Conservation (phyloP, 805 yeast genomes). For the Saturnispora saitoi region DNA sequence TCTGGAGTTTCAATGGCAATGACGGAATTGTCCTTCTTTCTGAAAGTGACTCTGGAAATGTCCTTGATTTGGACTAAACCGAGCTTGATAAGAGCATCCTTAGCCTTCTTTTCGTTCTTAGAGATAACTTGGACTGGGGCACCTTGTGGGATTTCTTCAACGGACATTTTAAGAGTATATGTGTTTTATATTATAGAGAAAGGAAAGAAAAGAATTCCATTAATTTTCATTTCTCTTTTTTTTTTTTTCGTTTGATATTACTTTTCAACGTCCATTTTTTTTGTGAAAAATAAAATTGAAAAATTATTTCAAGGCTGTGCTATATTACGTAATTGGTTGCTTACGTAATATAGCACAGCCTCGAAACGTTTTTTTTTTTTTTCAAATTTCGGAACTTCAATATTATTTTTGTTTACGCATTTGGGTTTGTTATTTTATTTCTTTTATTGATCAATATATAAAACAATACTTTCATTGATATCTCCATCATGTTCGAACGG, state of each 20-base stretch:
- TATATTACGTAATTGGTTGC: background rate
- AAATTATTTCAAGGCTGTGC: background rate
- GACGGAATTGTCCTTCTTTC: slow-evolving; percentile 84
- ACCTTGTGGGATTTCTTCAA: slow-evolving; percentile 60
- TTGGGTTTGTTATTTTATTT: background rate
- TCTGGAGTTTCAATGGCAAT: slow-evolving; percentile 91
- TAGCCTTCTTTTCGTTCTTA: slow-evolving; percentile 93
- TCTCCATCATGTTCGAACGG: slow-evolving; percentile 3
- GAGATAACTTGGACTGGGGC: slow-evolving; percentile 74
- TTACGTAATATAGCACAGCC: too few relatives aligned
- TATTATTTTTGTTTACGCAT: background rate
- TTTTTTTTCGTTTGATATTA: background rate
- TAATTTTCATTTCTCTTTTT: background rate
- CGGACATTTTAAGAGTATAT: slow-evolving; percentile 20
- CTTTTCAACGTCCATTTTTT: background rate
- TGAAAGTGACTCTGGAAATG: slow-evolving; percentile 91
- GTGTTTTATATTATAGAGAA: background rate
- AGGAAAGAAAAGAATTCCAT: background rate
- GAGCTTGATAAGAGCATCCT: slow-evolving; percentile 79
- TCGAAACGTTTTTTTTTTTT: too few relatives aligned
- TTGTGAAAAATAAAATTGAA: too few relatives aligned
- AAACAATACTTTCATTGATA: too few relatives aligned
- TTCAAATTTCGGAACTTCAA: background rate
- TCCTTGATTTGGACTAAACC: slow-evolving; percentile 87
- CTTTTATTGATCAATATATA: too few relatives aligned